Percentiles rank a stretch among this genome's conserved stretches.
These are phyloP conservation scores for Marasmius fiardii DNA, from an alignment of 1,284 basidiomycete genomes.

Conservation along the genomic window DNA sequence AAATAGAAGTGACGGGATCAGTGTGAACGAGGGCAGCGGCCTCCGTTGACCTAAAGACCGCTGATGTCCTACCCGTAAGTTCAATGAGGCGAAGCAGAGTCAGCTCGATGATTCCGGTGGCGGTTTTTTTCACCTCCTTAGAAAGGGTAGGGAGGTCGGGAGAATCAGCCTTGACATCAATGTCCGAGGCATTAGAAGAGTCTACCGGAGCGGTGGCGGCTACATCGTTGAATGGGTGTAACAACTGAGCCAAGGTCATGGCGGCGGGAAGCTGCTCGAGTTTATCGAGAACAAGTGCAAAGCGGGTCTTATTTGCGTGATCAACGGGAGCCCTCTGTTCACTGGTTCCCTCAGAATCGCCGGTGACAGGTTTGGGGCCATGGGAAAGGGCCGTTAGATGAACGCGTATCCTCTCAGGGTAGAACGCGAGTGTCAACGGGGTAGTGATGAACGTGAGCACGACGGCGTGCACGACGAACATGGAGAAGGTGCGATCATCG, in stretches of 20 bases:
- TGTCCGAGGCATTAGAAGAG: neutral
- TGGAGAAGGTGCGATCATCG: constrained; percentile 69
- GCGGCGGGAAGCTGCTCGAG: constrained; percentile 79
- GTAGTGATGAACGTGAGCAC: constrained; percentile 86
- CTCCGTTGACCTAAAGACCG: constrained; percentile 79
- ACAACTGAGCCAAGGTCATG: constrained; percentile 63
- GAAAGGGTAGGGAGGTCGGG: constrained; percentile 1
- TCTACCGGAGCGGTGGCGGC: constrained; percentile 15
- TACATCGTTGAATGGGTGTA: constrained; percentile 34
- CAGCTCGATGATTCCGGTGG: constrained; percentile 26
- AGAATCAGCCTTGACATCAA: neutral
- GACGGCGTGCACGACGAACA: constrained; percentile 90
- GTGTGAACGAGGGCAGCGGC: constrained; percentile 66
- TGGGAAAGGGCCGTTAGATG: constrained; percentile 2
- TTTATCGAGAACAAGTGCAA: constrained; percentile 82
- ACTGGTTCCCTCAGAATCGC: constrained; percentile 11
- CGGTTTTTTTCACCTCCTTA: constrained; percentile 4
- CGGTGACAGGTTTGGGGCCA: neutral
- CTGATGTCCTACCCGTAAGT: constrained; percentile 83
- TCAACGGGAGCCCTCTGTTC: constrained; percentile 17
- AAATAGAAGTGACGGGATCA: constrained; percentile 81
- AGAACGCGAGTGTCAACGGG: constrained; percentile 75
- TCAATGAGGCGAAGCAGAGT: constrained; percentile 87
- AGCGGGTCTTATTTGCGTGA: constrained; percentile 49
- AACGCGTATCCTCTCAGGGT: constrained; percentile 53